Evolutionary conservation across 257 asterid genomes (phyloP), one percentile per base, ranked within the genome.

Genomic region (Scutellaria galericulata): DNA sequence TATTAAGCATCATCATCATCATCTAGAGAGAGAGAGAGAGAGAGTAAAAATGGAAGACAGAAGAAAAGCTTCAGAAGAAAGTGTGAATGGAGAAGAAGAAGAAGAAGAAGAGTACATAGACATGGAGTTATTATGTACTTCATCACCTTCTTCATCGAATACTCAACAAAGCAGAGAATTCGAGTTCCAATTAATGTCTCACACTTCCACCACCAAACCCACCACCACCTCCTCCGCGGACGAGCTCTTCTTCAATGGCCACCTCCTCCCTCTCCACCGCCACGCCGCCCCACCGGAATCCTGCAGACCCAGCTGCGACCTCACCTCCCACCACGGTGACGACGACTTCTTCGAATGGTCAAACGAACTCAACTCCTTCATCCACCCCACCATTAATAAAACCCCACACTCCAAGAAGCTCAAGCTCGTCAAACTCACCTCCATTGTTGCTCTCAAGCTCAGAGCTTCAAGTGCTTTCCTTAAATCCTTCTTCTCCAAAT

Each of bases 231-330:
- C 18, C 18, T 18, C 18, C 0, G 98, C 97, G 9, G 98, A 94
- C 69, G 95, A 91, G 59, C 97, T 94, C 74, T 94, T 94, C 77
- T 85, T 83, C 90, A 88, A 89, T 13, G 98, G 98, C 59, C 86
- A 81, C 18, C 97, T 91, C 80, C 91, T 91, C 73, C 98, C 98
- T 5, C 98, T 94, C 66, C 84, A 84, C 79, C 82, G 93, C 77
- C 78, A 42, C 54, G 4, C 68, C 66, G 3, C 80, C 41, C 96
- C 98, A 10, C 77, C 96, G 3, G 96, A 91, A 40, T 91, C 97
- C 5, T 84, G 96, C 78, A 59, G 96, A 37, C 89, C 77, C 5
- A 91, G 97, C 76, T 85, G 88, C 62, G 98, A 93, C 31, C 87
- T 18, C 18, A 18, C 18, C 18, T 18, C 18, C 18, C 18, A 18